Conservation (phyloP, 2,329 filamentous ascomycete species). For the Cyphellophora europaea region DNA sequence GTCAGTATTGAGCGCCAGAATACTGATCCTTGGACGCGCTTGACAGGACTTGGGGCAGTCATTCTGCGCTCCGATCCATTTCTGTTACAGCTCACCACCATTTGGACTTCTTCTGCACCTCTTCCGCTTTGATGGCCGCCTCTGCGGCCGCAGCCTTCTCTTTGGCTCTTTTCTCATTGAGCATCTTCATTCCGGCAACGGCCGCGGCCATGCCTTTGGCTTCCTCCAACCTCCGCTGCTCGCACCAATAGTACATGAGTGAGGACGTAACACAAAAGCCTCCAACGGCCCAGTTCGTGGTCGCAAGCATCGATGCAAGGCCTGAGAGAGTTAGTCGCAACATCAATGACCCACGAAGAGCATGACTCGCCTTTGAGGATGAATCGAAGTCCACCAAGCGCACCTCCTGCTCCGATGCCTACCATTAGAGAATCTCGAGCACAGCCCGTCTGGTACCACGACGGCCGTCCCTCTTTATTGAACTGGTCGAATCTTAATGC, state of each 20-base stretch:
- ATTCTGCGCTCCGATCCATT: no score
- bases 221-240: slow-evolving; percentile 64
- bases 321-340: slow-evolving; percentile 7
- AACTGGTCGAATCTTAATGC: slow-evolving; percentile 49
- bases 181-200: slow-evolving; percentile 69
- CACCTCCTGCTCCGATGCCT: slow-evolving; percentile 73
- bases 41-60: no score
- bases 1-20: no score
- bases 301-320: slow-evolving; percentile 6
- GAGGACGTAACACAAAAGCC: slow-evolving; percentile 62
- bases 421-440: slow-evolving; percentile 72
- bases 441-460: slow-evolving; percentile 72
- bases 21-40: no score
- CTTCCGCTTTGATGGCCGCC: slow-evolving; percentile 26
- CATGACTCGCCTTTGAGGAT: slow-evolving; percentile 59
- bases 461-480: slow-evolving; percentile 58
- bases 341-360: no score
- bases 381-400: slow-evolving; percentile 62
- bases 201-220: slow-evolving; percentile 74
- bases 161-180: slow-evolving; percentile 57
- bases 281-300: slow-evolving; percentile 75
- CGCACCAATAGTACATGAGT: slow-evolving; percentile 74
- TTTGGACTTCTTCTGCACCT: slow-evolving; percentile 29
- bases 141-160: slow-evolving; percentile 30
- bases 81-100: slow-evolving; percentile 36